Evolutionary conservation across 495 filamentous ascomycete genomes (phyloP).

Genomic region (Glarea lozoyensis): DNA sequence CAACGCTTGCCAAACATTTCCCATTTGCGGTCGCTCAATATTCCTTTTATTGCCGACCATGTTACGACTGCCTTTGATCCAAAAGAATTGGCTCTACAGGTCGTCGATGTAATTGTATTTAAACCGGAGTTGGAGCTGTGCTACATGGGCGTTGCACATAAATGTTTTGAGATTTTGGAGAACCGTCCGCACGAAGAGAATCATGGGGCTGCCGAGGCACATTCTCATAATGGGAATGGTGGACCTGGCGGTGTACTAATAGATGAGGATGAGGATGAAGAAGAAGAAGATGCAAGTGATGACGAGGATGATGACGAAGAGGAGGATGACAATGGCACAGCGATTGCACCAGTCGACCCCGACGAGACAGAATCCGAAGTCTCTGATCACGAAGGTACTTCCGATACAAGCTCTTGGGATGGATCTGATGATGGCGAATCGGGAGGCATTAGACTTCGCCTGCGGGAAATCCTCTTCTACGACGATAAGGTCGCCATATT

Average conservation of each 20-base stretch:
- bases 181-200: conserved; percentile 40
- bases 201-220: conserved; percentile 23
- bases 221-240: conserved; percentile 16
- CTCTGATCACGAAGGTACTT: conserved; percentile 42
- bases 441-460: conserved; percentile 47
- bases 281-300: conserved; percentile 29
- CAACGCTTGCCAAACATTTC: conserved; percentile 69
- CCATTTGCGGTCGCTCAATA: conserved; percentile 68
- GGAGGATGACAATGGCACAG: conserved; percentile 32
- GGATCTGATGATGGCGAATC: conserved; percentile 33
- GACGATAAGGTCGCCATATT: conserved; percentile 76
- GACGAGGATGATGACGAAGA: conserved; percentile 39
- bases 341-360: conserved; percentile 19
- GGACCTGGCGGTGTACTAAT: conserved; percentile 26
- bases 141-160: conserved; percentile 70
- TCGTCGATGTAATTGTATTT: conserved; percentile 77
- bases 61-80: conserved; percentile 47
- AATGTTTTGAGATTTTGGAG: conserved; percentile 89
- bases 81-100: conserved; percentile 72
- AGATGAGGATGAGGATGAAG: conserved; percentile 35
- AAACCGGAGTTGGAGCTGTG: conserved; percentile 78
- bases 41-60: conserved; percentile 62
- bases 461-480: conserved; percentile 83
- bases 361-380: conserved; percentile 41
- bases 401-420: conserved; percentile 35